These are phyloP conservation scores for Datura wrightii DNA, from an alignment of 257 asterid genomes.

Conservation along the genomic window DNA sequence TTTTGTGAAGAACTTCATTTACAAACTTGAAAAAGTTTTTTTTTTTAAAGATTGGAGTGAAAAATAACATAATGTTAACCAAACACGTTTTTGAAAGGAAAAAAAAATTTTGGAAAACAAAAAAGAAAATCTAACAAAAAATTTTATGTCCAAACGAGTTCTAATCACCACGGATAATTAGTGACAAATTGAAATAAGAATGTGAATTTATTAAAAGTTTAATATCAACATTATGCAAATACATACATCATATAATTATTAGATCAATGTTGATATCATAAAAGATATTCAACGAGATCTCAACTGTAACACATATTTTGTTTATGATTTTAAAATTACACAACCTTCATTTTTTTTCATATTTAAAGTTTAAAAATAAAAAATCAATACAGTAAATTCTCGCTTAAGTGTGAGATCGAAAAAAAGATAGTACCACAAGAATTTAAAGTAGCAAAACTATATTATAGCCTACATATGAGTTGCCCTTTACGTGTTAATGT, in stretches of 20 bases:
- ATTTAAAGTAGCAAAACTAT: neutral
- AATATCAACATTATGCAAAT: too few relatives aligned
- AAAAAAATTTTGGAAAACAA: neutral
- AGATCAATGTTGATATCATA: too few relatives aligned
- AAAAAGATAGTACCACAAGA: too few relatives aligned
- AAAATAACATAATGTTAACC: neutral
- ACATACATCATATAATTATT: too few relatives aligned
- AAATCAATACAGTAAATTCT: too few relatives aligned
- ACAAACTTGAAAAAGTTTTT: neutral
- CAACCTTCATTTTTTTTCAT: neutral
- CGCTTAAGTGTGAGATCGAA: too few relatives aligned
- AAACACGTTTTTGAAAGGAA: neutral
- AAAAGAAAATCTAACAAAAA: neutral
- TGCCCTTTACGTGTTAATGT: neutral
- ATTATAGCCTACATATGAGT: neutral
- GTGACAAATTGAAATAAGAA: too few relatives aligned
- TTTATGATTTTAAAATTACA: neutral
- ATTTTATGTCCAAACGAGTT: too few relatives aligned
- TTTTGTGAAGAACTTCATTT: neutral
- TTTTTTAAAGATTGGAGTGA: neutral
- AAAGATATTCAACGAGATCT: too few relatives aligned
- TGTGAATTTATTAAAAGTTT: too few relatives aligned
- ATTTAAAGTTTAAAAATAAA: too few relatives aligned
- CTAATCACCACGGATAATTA: too few relatives aligned
- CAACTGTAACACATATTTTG: neutral